Evolutionary conservation across 495 filamentous ascomycete genomes (phyloP).

Genomic region (Tuber calosporum): DNA sequence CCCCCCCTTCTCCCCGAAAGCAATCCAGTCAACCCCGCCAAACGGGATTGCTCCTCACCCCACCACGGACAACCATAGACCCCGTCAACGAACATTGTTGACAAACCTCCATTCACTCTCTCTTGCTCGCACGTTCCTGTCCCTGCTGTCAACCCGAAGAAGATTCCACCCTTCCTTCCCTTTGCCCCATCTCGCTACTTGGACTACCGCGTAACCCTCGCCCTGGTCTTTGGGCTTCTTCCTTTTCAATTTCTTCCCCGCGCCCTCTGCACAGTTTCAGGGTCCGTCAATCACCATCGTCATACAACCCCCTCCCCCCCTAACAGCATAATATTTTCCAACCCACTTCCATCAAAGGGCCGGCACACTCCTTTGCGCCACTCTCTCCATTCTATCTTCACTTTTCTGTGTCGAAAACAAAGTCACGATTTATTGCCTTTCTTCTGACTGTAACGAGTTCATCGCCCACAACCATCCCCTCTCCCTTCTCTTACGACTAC

Average conservation of each 20-base stretch:
- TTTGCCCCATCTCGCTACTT: constrained; percentile 30
- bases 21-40: constrained; percentile 34
- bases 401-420: constrained; percentile 25
- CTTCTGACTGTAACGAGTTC: constrained; percentile 19
- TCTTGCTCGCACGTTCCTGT: constrained; percentile 26
- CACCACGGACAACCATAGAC: constrained; percentile 24
- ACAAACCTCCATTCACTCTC: constrained; percentile 5
- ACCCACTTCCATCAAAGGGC: constrained; percentile 19
- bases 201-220: constrained; percentile 29
- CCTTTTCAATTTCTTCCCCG: constrained; percentile 22
- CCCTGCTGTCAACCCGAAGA: constrained; percentile 25
- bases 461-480: constrained; percentile 19
- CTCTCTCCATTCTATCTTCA: constrained; percentile 17
- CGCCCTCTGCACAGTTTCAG: constrained; percentile 19
- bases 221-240: constrained; percentile 30
- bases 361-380: constrained; percentile 37
- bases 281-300: constrained; percentile 15
- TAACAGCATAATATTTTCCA: constrained; percentile 26
- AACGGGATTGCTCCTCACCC: constrained; percentile 31
- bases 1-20: constrained; percentile 24
- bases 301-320: constrained; percentile 19
- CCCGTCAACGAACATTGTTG: constrained; percentile 23
- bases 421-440: constrained; percentile 7
- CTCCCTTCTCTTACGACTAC: constrained; percentile 17
- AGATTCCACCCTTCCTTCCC: constrained; percentile 20